Conservation (phyloP, 805 yeast species). For the Hyphopichia homilentoma region DNA sequence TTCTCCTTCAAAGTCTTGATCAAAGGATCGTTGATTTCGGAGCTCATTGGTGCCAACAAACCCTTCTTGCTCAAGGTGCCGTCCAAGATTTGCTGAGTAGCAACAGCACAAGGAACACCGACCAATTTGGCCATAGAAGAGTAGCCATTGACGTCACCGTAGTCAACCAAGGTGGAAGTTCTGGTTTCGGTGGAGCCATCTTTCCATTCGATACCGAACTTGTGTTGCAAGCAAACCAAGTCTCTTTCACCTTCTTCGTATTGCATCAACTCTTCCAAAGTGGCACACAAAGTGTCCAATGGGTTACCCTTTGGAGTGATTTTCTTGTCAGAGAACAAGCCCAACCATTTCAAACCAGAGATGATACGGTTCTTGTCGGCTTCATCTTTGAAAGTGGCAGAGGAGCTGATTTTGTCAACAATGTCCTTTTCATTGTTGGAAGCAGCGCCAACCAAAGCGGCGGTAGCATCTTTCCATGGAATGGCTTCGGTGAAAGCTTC, state of each 20-base stretch:
- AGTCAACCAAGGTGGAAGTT: slow-evolving; percentile 92
- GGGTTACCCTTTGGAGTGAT: slow-evolving; percentile 92
- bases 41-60: slow-evolving; percentile 86
- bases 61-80: slow-evolving; percentile 76
- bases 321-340: slow-evolving; percentile 71
- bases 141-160: slow-evolving; percentile 85
- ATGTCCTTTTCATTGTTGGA: slow-evolving; percentile 72
- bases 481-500: slow-evolving; percentile 52
- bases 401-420: slow-evolving; percentile 66
- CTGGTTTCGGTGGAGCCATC: slow-evolving; percentile 88
- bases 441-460: slow-evolving; percentile 68
- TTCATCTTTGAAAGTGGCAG: slow-evolving; percentile 75
- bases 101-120: slow-evolving; percentile 98
- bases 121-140: slow-evolving; percentile 98
- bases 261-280: slow-evolving; percentile 93
- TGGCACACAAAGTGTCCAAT: slow-evolving; percentile 94
- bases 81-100: slow-evolving; percentile 77
- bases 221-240: slow-evolving; percentile 92
- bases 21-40: slow-evolving; percentile 86
- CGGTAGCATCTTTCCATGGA: slow-evolving; percentile 88
- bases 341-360: slow-evolving; percentile 91
- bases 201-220: slow-evolving; percentile 95
- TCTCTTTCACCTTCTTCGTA: slow-evolving; percentile 95
- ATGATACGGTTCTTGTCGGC: slow-evolving; percentile 85
- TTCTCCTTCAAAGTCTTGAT: slow-evolving; percentile 88